Percentiles rank a stretch among this genome's conserved stretches.
phyloP scores from a whole-genome alignment of 768 basidiomycete genomes.

The Tricholoma sp. region DNA sequence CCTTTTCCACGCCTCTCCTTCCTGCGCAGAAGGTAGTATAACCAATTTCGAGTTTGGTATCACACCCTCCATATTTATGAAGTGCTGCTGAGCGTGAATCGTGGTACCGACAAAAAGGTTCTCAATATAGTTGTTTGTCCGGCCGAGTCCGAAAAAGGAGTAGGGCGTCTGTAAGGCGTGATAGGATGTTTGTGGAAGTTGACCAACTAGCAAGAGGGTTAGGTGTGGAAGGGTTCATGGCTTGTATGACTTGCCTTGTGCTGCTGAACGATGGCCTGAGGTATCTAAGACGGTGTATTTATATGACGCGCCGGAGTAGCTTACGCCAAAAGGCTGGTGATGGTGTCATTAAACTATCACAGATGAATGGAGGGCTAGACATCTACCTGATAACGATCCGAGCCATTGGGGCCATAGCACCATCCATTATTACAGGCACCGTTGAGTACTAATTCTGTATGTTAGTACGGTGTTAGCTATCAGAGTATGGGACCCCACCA shows the following conservation, averaged over 20 bases:
- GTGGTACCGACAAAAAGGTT: conserved; percentile 96
- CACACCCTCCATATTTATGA: conserved; percentile 92
- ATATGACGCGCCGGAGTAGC: conserved; percentile 91
- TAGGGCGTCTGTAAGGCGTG: conserved; percentile 89
- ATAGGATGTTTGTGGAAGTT: conserved; percentile 91
- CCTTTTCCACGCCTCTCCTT: conserved; percentile 69
- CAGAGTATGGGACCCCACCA: conserved; percentile 42
- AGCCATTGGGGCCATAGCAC: conserved; percentile 61
- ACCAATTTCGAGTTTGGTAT: conserved; percentile 97
- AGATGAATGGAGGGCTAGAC: conserved; percentile 18
- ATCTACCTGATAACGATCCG: conserved; percentile 64
- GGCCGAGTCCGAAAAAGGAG: conserved; percentile 92
- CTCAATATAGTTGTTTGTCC: conserved; percentile 99
- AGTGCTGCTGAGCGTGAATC: conserved; percentile 63
- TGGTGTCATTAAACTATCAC: conserved; percentile 3
- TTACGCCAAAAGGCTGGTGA: conserved; percentile 86
- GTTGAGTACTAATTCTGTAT: conserved; percentile 67
- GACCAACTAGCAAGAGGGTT: conserved; percentile 55
- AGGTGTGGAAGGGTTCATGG: background rate
- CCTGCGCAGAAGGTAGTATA: conserved; percentile 70
- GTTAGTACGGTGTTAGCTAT: background rate
- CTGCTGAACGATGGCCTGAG: conserved; percentile 79
- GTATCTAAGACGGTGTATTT: conserved; percentile 97
- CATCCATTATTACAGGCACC: conserved; percentile 85
- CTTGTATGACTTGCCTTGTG: conserved; percentile 57